phyloP scores from a whole-genome alignment of 768 basidiomycete genomes.

The Termitomyces sp. region DNA sequence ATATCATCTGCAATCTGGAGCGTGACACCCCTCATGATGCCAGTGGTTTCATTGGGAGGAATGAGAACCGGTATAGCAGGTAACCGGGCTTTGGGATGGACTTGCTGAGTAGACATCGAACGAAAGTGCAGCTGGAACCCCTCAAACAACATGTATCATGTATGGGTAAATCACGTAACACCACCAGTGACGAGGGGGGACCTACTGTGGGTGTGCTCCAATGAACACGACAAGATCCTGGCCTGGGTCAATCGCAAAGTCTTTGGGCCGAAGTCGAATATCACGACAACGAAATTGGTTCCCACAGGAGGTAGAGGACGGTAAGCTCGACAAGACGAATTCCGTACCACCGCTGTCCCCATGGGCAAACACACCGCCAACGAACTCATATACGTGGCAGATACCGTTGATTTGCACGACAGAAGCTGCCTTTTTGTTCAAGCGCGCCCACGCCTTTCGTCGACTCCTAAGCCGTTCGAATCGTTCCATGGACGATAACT shows the following conservation, averaged over 20 bases:
- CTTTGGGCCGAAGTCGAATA: slow-evolving; percentile 36
- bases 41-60: slow-evolving; percentile 15
- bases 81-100: slow-evolving; percentile 35
- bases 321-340: slow-evolving; percentile 19
- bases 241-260: slow-evolving; percentile 62
- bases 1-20: slow-evolving; percentile 52
- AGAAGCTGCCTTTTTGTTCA: slow-evolving; percentile 14
- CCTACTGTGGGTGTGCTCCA: slow-evolving; percentile 17
- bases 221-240: slow-evolving; percentile 47
- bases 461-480: slow-evolving; percentile 14
- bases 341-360: slow-evolving; percentile 16
- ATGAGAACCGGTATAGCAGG: slow-evolving; percentile 19
- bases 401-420: slow-evolving; percentile 12
- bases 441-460: slow-evolving; percentile 17
- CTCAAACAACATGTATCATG: not conserved
- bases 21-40: slow-evolving; percentile 23
- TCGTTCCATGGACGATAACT: slow-evolving; percentile 13
- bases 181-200: not conserved
- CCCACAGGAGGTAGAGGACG: slow-evolving; percentile 15
- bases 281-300: slow-evolving; percentile 21
- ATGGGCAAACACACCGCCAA: slow-evolving; percentile 52
- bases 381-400: slow-evolving; percentile 51
- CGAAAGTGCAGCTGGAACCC: slow-evolving; percentile 30
- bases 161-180: not conserved
- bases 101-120: slow-evolving; percentile 33